phyloP scores from a whole-genome alignment of 768 basidiomycete species.

The Kwoniella pini region DNA sequence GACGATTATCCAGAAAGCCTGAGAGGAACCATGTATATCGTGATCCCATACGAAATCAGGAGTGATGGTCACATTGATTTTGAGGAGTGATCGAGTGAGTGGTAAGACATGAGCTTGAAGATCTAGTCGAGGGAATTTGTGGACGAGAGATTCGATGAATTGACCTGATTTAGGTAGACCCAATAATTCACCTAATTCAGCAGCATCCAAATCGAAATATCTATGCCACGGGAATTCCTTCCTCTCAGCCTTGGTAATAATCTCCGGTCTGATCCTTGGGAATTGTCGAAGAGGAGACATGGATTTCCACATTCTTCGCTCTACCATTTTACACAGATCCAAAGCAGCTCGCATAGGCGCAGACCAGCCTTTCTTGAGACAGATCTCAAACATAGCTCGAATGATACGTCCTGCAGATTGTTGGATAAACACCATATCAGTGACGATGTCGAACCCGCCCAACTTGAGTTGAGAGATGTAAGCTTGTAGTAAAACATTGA shows the following conservation, averaged over 20 bases:
- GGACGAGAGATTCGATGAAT: slow-evolving; percentile 86
- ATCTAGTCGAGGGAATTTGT: slow-evolving; percentile 94
- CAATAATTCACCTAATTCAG: slow-evolving; percentile 92
- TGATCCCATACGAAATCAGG: slow-evolving; percentile 99
- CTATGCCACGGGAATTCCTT: slow-evolving; percentile 99
- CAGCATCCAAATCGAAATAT: slow-evolving; percentile 81
- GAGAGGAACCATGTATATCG: slow-evolving; percentile 81
- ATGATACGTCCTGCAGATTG: slow-evolving; percentile 96
- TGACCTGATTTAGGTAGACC: slow-evolving; percentile 91
- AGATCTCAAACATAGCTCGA: slow-evolving; percentile 96
- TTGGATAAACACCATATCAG: slow-evolving; percentile 80
- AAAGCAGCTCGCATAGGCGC: slow-evolving; percentile 86
- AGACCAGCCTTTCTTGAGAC: slow-evolving; percentile 97
- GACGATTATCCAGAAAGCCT: slow-evolving; percentile 89
- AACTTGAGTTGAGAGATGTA: slow-evolving; percentile 93
- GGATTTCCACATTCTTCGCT: slow-evolving; percentile 79
- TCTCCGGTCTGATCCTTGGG: slow-evolving; percentile 65
- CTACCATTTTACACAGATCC: slow-evolving; percentile 95
- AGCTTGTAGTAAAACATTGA: slow-evolving; percentile 91
- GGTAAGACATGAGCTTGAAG: slow-evolving; percentile 95
- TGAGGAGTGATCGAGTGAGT: slow-evolving; percentile 86
- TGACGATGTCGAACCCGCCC: slow-evolving; percentile 66
- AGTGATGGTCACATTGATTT: slow-evolving; percentile 87
- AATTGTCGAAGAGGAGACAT: slow-evolving; percentile 98
- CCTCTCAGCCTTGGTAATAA: slow-evolving; percentile 82